A percentile compares a stretch with the other conserved stretches of the same genome.
These are phyloP conservation scores for Guillardia theta DNA, from an alignment of 78 protist genomes.

Conservation along the genomic window DNA sequence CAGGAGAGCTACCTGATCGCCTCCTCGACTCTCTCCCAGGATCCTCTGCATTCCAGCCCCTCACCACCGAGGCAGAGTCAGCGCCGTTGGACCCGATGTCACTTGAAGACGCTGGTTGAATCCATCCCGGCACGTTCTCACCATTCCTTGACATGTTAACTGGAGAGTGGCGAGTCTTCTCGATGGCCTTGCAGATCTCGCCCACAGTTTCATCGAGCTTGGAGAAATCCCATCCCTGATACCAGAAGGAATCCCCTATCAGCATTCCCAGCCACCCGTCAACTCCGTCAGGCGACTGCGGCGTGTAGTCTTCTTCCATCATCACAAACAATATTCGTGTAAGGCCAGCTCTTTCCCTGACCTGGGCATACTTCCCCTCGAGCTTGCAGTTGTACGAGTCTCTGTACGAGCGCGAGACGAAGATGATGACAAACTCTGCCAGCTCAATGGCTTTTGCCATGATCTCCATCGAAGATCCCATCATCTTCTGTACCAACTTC, in stretches of 20 bases:
- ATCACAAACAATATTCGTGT: background rate
- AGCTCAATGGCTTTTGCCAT: background rate
- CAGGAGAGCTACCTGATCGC: too few species aligned
- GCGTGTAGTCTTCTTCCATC: conserved; percentile 24
- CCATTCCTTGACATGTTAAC: too few species aligned
- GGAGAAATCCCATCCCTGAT: background rate
- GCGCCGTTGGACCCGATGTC: too few species aligned
- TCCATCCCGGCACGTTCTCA: too few species aligned
- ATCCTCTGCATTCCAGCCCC: too few species aligned
- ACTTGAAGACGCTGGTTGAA: too few species aligned
- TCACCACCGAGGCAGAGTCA: too few species aligned
- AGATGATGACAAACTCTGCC: background rate
- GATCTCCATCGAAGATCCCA: background rate
- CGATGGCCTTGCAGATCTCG: background rate
- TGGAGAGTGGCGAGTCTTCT: too few species aligned
- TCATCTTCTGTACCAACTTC: background rate
- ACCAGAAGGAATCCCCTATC: background rate
- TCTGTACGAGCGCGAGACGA: background rate
- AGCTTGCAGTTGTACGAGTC: conserved; percentile 31
- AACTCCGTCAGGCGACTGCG: background rate
- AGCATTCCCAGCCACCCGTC: conserved; percentile 23
- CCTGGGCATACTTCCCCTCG: conserved; percentile 19
- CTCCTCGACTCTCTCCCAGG: too few species aligned
- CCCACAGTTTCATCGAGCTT: background rate
- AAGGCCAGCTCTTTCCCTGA: background rate